Evolutionary conservation across 75 land plant genomes (phyloP), one percentile per base, ranked within the genome.

Genomic region (Isoetes taiwanensis): DNA sequence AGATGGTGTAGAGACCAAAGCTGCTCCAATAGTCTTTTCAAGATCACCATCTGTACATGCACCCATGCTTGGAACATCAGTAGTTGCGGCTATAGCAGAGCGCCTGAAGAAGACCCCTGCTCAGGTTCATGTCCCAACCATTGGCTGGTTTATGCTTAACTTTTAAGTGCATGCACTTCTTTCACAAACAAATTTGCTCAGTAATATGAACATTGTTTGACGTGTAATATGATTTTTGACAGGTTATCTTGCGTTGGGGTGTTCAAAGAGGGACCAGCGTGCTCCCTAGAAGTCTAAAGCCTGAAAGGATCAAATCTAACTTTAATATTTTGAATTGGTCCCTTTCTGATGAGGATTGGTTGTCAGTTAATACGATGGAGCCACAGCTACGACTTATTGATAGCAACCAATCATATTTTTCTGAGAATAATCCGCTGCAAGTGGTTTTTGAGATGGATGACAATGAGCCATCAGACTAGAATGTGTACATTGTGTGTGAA

Each of bases 171-270:
- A n/a, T n/a, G n/a, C n/a, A n/a, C n/a, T n/a, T n/a, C n/a, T n/a
- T n/a, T n/a, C n/a, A n/a, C n/a, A n/a, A n/a, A n/a, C n/a, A n/a
- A n/a, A n/a, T n/a, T n/a, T n/a, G n/a, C n/a, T n/a, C n/a, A n/a
- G n/a, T n/a, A n/a, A n/a, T n/a, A n/a, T n/a, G n/a, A n/a, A n/a
- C n/a, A n/a, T n/a, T n/a, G n/a, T n/a, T n/a, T n/a, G n/a, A n/a
- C n/a, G n/a, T 37, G 39, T n/a, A 46, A 6, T 5, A 6, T 6
- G 4, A 6, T 46, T 5, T 6, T 19, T 46, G 6, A 23, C 50
- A 46, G 50, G 50, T 46, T n/a, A 46, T 46, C 16, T 46, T 46
- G 50, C 50, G 50, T 5, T 46, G 50, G 50, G 50, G 50, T n/a
- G 50, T 46, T 4, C 50, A 46, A n/a, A 46, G 50, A 19, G 50